Evolutionary conservation across 352 stramenopile genomes (phyloP), one percentile per base, ranked within the genome.

Genomic region (Phytophthora hibernalis): DNA sequence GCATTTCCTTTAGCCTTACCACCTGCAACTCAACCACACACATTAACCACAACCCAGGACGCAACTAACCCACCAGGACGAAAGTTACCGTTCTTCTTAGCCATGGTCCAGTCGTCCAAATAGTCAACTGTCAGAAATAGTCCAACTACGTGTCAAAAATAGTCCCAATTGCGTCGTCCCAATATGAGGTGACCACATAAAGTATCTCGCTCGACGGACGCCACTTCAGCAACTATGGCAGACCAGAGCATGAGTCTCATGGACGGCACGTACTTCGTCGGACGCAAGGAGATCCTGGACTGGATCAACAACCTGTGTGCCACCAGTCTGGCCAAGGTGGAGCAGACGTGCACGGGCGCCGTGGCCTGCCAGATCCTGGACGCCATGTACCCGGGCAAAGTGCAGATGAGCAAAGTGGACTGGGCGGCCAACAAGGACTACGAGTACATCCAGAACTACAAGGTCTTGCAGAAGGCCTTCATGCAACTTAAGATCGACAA

Each of bases 381-480:
- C 75, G 80, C 86, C 28, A 91, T 98, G 63, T 98, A 97, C 70
- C 92, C 93, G 15, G 92, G 92, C 35, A 97, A 94, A 49, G 96
- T 99, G 65, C 96, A 92, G 35, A 98, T 99, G 93, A 90, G 80
- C 60, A 97, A 97, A 65, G 96, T 99, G 38, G 98, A 99, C 79
- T 99, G 97, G 97, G 83, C 85, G 40, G 97, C 97, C 35, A 98
- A 98, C 57, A 93, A 97, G 44, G 93, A 98, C 73, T 98, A 99
- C 76, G 97, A 99, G 81, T 99, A 98, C 80, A 95, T 99, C 47
- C 78, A 97, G 52, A 99, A 99, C 85, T 99, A 99, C 86, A 99
- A 99, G 80, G 83, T 99, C 24, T 76, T 99, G 37, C 98, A 99
- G 78, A 95, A 93, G 49, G 97, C 92, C 54, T 99, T 99, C 70